phyloP scores from a whole-genome alignment of 2,329 filamentous ascomycete genomes.

The Cladosporium oxysporum region DNA sequence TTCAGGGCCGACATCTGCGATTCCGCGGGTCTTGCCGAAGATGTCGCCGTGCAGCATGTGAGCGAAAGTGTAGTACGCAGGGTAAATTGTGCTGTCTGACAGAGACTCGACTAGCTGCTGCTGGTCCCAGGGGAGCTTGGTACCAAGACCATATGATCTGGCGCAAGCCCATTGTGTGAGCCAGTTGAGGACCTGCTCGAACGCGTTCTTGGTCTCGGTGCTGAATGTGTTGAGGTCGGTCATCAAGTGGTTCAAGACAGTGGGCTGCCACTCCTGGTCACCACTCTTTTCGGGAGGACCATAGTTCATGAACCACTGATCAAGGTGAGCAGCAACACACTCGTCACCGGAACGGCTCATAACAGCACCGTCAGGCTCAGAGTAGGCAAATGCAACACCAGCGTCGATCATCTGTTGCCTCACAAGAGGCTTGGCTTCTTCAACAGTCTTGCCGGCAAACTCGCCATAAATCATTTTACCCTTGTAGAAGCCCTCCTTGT shows the following conservation, averaged over 20 bases:
- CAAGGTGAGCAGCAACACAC: slow-evolving; percentile 88
- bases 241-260: slow-evolving; percentile 71
- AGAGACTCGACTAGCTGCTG: slow-evolving; percentile 90
- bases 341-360: slow-evolving; percentile 87
- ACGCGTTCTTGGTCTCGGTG: slow-evolving; percentile 56
- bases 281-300: slow-evolving; percentile 67
- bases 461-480: slow-evolving; percentile 86
- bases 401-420: slow-evolving; percentile 73
- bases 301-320: slow-evolving; percentile 98
- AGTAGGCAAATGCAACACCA: slow-evolving; percentile 84
- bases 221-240: slow-evolving; percentile 78
- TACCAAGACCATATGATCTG: slow-evolving; percentile 86
- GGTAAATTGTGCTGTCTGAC: slow-evolving; percentile 91
- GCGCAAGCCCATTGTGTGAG: slow-evolving; percentile 95
- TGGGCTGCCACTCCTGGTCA: slow-evolving; percentile 73
- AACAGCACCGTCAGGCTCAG: slow-evolving; percentile 88
- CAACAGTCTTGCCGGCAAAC: slow-evolving; percentile 83
- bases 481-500: slow-evolving; percentile 97
- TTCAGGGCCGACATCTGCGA: slow-evolving; percentile 70
- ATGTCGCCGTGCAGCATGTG: slow-evolving; percentile 72
- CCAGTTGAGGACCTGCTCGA: slow-evolving; percentile 87
- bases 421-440: slow-evolving; percentile 83
- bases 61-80: slow-evolving; percentile 66
- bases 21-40: slow-evolving; percentile 73
- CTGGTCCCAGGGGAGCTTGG: slow-evolving; percentile 91